Base-by-base conservation (phyloP, 2,329 filamentous ascomycete genomes). In the Metarhizium robertsii region DNA sequence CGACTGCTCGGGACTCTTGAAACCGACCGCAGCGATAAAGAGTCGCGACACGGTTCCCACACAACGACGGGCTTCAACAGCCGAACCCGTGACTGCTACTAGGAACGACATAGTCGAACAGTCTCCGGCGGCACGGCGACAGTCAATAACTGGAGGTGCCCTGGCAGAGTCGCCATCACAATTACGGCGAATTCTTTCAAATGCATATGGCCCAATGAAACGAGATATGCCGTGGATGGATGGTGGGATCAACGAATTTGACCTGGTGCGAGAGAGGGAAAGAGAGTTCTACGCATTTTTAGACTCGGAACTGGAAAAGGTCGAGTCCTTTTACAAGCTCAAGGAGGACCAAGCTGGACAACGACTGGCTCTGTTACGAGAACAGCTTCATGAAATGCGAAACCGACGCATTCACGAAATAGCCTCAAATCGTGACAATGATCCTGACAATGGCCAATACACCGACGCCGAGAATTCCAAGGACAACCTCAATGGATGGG, bases 311-410 rank as follows among this genome's bases (percentile, higher is more conserved):
- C 75, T 99, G 14, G 79, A 85, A n/a, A 99, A 97, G 71, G 90
- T 99, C 11, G 92, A 99, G 67, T 73, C 76, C 0, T 99, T 99
- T 66, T 97, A 97, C 74, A 85, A 83, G 62, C 74, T 83, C 61
- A 96, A 96, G 67, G 94, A 99, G 67, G 80, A 88, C 32, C 90
- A 96, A 66, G 90, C 92, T 0, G 87, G 84, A 0, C 75, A 85
- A 54, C 83, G 92, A 2, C 74, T 96, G 29, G 73, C 76, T 0
- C 69, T 87, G 4, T 76, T 99, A 50, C 83, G 88, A 46, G 84
- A 91, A 53, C 94, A 99, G 68, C 78, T 99, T 36, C 92, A 95
- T 66, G 88, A 95, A 63, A 96, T 97, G 90, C 82, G 91, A 48
- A 90, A 95, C 67, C 82, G 87, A 14, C 84, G 92, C 25, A 79